Base-by-base conservation (phyloP, 345 rosid species). In the Psidium friedrichsthalianum region DNA sequence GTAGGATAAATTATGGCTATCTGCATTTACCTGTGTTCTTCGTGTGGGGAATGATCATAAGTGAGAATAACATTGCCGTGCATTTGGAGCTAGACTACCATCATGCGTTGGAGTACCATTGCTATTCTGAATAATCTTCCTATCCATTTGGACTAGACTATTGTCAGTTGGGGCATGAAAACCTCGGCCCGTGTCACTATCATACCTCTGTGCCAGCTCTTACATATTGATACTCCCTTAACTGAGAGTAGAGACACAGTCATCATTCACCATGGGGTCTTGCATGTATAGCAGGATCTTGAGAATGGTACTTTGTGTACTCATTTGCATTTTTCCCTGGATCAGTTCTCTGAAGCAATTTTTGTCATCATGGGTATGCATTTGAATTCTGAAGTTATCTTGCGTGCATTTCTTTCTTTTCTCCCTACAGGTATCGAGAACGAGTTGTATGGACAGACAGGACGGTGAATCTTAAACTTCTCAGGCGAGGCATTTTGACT, bases 361-460 rank as follows among this genome's bases (percentile, higher is more conserved):
- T 82, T 82, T 13, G 44, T 51, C 15, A 22, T 52, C 29, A 82
- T 52, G 42, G 20, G n/a, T 14, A 84, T 84, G 44, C 29, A 44
- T 49, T 44, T 40, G 85, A 42, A 27, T 56, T 84, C 25, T 56
- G 14, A 29, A 57, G 21, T 59, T 36, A 51, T 82, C 56, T 82
- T 1, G 16, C 14, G 44, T 82, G 55, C 36, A 27, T 44, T 51
- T 64, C 53, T 29, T 51, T 29, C 11, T 55, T 64, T 29, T 84
- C 61, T 44, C 53, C n/a, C 51, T 85, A 13, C 74, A 94, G 99
- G 99, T 97, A 94, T 82, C 92, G 87, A 82, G 98, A 96, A 84
- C 94, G 85, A 54, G 91, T 96, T 25, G 98, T 97, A 69, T 97
- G 99, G 99, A 88, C 93, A 14, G 97, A 97, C 86, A 86, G 85